A percentile compares a stretch with the other conserved stretches of the same genome.
Evolutionary conservation across 176 grass and related monocot species (phyloP).

Genomic region (Saccharum officinarum): DNA sequence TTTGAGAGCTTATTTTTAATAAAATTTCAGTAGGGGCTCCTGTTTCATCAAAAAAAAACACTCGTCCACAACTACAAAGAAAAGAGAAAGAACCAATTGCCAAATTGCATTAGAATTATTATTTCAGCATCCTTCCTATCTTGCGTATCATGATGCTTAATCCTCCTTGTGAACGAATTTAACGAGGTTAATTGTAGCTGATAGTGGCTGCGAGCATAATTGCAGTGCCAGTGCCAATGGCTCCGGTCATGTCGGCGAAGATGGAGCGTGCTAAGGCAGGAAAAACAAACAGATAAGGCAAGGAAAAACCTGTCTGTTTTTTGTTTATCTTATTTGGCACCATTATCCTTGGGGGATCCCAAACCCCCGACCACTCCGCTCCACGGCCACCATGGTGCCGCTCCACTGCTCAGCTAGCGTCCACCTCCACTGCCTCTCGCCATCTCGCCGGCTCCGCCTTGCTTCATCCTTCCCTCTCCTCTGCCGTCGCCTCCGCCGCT

Average conservation of each 20-base stretch:
- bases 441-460: background rate
- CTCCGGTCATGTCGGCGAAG: too few species aligned
- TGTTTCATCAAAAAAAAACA: too few species aligned
- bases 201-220: background rate
- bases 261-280: background rate
- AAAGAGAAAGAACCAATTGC: too few species aligned
- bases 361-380: background rate
- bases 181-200: background rate
- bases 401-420: slow-evolving; percentile 49
- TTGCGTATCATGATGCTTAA: background rate
- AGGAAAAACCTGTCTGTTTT: too few species aligned
- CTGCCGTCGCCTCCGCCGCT: background rate
- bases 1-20: too few species aligned
- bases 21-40: too few species aligned
- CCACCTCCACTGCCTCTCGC: slow-evolving; percentile 31
- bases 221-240: background rate
- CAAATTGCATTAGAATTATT: too few species aligned
- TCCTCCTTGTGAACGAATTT: background rate
- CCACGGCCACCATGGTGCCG: slow-evolving; percentile 29
- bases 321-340: too few species aligned
- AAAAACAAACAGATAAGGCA: too few species aligned
- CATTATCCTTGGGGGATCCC: background rate
- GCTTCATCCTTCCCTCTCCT: background rate
- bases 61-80: too few species aligned
- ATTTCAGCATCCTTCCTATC: too few species aligned